phyloP scores from a whole-genome alignment of 495 filamentous ascomycete species.

The Hypoxylon rickii region DNA sequence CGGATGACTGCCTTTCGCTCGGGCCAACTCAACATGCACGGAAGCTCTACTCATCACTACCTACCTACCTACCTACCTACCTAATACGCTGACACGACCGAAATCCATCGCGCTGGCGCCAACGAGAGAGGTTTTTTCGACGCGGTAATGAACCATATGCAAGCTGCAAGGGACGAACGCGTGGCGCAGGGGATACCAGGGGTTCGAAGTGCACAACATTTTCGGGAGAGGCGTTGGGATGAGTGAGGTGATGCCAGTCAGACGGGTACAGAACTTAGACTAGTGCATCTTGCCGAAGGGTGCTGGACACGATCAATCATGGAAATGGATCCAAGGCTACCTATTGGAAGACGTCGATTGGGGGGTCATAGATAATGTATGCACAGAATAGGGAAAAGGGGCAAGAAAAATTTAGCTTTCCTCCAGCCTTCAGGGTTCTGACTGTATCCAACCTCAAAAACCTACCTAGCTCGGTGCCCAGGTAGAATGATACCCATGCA shows the following conservation, averaged over 20 bases:
- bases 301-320: conserved; percentile 25
- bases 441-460: conserved; percentile 13
- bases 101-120: conserved; percentile 30
- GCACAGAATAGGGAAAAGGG: conserved; percentile 20
- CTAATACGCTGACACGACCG: conserved; percentile 25
- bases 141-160: conserved; percentile 36
- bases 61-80: conserved; percentile 17
- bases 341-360: no score
- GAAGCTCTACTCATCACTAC: conserved; percentile 29
- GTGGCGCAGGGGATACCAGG: conserved; percentile 26
- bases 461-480: not conserved
- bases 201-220: conserved; percentile 24
- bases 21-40: conserved; percentile 34
- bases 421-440: conserved; percentile 5
- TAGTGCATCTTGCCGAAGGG: conserved; percentile 28
- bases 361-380: conserved; percentile 13
- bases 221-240: conserved; percentile 36
- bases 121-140: conserved; percentile 19
- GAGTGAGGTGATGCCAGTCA: conserved; percentile 29
- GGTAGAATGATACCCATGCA: conserved; percentile 9
- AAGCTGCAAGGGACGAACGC: conserved; percentile 43
- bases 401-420: conserved; percentile 16
- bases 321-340: no score
- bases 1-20: conserved; percentile 8
- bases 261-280: conserved; percentile 12